Base-by-base conservation (phyloP, 2,329 filamentous ascomycete genomes). In the Corinectria fuckeliana region DNA sequence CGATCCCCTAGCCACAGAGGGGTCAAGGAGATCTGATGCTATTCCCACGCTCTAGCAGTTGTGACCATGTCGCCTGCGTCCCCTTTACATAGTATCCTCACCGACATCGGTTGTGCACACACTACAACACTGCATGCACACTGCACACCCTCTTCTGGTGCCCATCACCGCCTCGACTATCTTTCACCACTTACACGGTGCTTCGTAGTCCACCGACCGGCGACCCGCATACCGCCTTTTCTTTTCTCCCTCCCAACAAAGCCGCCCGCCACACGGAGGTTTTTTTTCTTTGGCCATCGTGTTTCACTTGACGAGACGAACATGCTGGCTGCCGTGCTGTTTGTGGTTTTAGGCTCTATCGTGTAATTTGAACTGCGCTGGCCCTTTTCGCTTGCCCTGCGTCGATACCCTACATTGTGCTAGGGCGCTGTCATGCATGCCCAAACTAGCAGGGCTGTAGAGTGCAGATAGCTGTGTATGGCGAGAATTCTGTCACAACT, bases 241-340 rank as follows among this genome's bases (percentile, higher is more conserved):
- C 26, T 25, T 14, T 8, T 8, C 30, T 13, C 16, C 30, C 32
- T 3, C 16, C 20, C 18, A 23, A 23, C n/a, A 20, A 23, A 21
- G 21, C 16, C 7, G 18, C 28, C 47, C 44, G 26, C 30, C 25
- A 23, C 49, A 48, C 16, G 47, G 39, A 50, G 39, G n/a, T n/a
- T n/a, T n/a, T n/a, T n/a, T 50, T 36, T 48, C 16, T 26, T 30
- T 9, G 13, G 60, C n/a, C 61, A 66, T 60, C 66, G 61, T 58
- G n/a, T 60, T 56, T 28, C 44, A 28, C 58, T 21, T 51, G 51
- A 28, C 41, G 45, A 36, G 32, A 47, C 20, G 58, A 56, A 48
- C 49, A 54, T n/a, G n/a, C 48, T 56, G 42, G 50, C 38, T 42
- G 54, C 58, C 61, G 44, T 10, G 61, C 44, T 63, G 61, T 47